These are phyloP conservation scores for Lepidium didymum DNA, from an alignment of 345 rosid genomes.

Conservation along the genomic window DNA sequence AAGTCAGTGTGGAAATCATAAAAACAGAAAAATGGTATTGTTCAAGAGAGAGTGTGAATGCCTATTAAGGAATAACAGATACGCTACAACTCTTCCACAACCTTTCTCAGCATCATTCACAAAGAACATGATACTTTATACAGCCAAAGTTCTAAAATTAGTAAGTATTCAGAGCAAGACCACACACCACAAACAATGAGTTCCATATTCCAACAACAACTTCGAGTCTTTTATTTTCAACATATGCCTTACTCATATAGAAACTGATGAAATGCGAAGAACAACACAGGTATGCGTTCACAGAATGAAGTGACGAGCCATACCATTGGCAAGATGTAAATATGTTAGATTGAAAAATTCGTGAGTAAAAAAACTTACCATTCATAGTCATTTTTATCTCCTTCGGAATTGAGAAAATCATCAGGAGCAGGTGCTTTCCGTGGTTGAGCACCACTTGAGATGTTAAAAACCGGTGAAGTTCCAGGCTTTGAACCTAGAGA, in stretches of 20 bases:
- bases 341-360: background rate
- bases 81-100: background rate
- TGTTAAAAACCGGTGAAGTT: constrained; percentile 70
- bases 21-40: background rate
- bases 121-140: background rate
- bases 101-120: background rate
- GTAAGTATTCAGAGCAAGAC: background rate
- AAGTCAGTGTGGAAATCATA: background rate
- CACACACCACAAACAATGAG: background rate
- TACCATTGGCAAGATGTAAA: background rate
- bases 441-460: constrained; percentile 44
- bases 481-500: constrained; percentile 71
- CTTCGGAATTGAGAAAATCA: constrained; percentile 89
- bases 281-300: background rate
- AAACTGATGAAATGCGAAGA: background rate
- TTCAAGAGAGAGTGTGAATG: background rate
- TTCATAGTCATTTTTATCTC: constrained; percentile 92
- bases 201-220: background rate
- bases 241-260: background rate
- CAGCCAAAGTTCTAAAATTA: background rate
- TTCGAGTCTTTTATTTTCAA: background rate
- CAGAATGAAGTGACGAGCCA: background rate
- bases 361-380: constrained; percentile 45
- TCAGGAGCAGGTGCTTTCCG: constrained; percentile 62
- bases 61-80: background rate